Conservation (phyloP, 257 asterid species). For the Ilex aquifolium region DNA sequence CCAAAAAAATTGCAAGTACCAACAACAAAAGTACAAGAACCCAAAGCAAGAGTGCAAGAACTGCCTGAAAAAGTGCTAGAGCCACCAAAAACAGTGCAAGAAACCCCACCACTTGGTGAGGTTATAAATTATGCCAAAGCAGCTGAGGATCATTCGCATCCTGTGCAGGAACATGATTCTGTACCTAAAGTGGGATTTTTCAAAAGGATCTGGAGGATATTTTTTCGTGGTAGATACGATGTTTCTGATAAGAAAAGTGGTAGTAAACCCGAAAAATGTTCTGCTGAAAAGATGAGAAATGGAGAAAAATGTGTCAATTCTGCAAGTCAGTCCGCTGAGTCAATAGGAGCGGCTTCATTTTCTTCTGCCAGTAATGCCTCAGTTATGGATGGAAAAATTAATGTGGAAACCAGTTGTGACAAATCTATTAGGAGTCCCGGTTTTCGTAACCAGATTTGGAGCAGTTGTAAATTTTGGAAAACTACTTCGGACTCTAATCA, state of each 20-base stretch:
- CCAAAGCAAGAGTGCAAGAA: constrained; percentile 12
- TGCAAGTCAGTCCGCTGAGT: constrained; percentile 16
- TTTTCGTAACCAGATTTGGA: constrained; percentile 20
- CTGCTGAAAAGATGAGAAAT: constrained; percentile 17
- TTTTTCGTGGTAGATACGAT: constrained; percentile 39
- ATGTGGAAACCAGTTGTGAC: constrained; percentile 19
- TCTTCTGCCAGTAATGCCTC: constrained; percentile 37
- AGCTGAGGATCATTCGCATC: constrained; percentile 13
- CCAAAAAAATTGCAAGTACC: constrained; percentile 8
- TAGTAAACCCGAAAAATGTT: constrained; percentile 7
- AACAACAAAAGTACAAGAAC: constrained; percentile 12
- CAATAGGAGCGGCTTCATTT: constrained; percentile 25
- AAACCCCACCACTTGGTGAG: constrained; percentile 25
- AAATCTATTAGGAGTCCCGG: constrained; percentile 20
- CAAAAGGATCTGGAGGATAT: constrained; percentile 41
- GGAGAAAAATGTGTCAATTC: constrained; percentile 19
- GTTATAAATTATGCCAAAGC: constrained; percentile 24
- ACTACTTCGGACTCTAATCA: constrained; percentile 20
- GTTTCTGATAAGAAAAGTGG: constrained; percentile 9
- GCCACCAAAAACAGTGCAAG: constrained; percentile 25
- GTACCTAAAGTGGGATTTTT: constrained; percentile 37
- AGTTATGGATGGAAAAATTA: constrained; percentile 12
- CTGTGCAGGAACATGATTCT: constrained; percentile 20
- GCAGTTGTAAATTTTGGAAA: constrained; percentile 41
- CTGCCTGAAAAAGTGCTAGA: constrained; percentile 11